phyloP scores from a whole-genome alignment of 768 basidiomycete species.

The Antrodiella citrinella region DNA sequence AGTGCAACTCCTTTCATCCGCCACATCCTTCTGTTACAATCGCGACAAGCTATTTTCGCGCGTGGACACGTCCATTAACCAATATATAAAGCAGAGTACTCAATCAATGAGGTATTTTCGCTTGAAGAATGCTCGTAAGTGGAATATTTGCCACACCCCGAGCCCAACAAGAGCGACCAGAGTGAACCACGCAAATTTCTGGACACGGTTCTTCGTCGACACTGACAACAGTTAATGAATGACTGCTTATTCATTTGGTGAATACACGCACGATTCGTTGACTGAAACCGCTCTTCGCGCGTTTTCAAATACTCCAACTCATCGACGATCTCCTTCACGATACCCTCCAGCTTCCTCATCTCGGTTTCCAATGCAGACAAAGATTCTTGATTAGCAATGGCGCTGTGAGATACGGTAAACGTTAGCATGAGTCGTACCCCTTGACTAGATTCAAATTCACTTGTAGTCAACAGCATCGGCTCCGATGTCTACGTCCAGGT shows the following conservation, averaged over 20 bases:
- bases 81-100: not conserved
- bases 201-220: slow-evolving; percentile 86
- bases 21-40: too few relatives aligned
- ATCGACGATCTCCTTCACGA: slow-evolving; percentile 91
- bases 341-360: slow-evolving; percentile 94
- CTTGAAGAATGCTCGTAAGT: slow-evolving; percentile 93
- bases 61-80: too few relatives aligned
- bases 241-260: too few relatives aligned
- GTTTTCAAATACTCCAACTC: slow-evolving; percentile 87
- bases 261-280: slow-evolving; percentile 73
- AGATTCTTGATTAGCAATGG: slow-evolving; percentile 97
- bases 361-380: slow-evolving; percentile 93
- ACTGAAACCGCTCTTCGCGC: slow-evolving; percentile 82
- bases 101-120: slow-evolving; percentile 86
- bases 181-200: slow-evolving; percentile 89
- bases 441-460: slow-evolving; percentile 39
- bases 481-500: slow-evolving; percentile 95
- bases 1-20: too few relatives aligned
- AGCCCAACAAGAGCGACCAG: slow-evolving; percentile 68
- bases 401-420: slow-evolving; percentile 52
- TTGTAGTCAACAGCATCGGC: slow-evolving; percentile 99
- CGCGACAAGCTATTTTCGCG: too few relatives aligned
- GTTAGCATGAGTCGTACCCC: not conserved
- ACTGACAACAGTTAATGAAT: slow-evolving; percentile 43
- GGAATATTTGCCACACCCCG: slow-evolving; percentile 93